Percentiles rank a stretch among this genome's conserved stretches.
These are phyloP conservation scores for Marasmius tenuissimus DNA, from an alignment of 1,284 basidiomycete species.

Conservation along the genomic window DNA sequence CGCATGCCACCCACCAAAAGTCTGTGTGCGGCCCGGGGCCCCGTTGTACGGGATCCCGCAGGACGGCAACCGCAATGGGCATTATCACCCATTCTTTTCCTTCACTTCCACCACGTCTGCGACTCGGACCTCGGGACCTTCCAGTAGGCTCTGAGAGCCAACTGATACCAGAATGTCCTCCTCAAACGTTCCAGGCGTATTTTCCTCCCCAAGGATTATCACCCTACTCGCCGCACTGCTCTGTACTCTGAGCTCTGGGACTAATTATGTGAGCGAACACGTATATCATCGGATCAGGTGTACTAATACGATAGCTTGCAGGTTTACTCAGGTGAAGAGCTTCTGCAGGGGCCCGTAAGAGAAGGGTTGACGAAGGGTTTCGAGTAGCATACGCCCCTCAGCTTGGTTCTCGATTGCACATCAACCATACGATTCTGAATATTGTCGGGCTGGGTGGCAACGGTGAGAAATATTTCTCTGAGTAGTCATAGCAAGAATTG, in stretches of 20 bases:
- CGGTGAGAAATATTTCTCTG: conserved; percentile 33
- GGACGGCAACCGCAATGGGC: too few species aligned
- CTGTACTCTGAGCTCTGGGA: conserved; percentile 56
- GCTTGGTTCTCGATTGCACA: conserved; percentile 57
- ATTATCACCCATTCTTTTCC: too few species aligned
- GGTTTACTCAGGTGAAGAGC: conserved; percentile 44
- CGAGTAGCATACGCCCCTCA: conserved; percentile 70
- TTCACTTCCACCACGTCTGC: background rate
- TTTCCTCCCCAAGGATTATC: conserved; percentile 27
- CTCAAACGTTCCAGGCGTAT: conserved; percentile 5
- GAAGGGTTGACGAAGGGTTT: background rate
- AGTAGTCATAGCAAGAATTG: background rate
- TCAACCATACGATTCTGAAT: conserved; percentile 72
- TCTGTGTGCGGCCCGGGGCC: too few species aligned
- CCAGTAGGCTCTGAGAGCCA: background rate
- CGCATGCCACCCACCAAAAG: too few species aligned
- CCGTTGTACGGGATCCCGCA: too few species aligned
- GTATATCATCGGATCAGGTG: background rate
- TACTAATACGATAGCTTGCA: conserved; percentile 13
- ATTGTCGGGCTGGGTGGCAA: conserved; percentile 65
- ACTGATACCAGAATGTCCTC: background rate
- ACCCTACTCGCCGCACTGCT: conserved; percentile 46
- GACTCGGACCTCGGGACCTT: background rate
- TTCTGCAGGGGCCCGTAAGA: background rate
- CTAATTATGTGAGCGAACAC: conserved; percentile 54